These are phyloP conservation scores for Tetrahymena thermophila DNA, from an alignment of 73 alveolate species.

Conservation along the genomic window DNA sequence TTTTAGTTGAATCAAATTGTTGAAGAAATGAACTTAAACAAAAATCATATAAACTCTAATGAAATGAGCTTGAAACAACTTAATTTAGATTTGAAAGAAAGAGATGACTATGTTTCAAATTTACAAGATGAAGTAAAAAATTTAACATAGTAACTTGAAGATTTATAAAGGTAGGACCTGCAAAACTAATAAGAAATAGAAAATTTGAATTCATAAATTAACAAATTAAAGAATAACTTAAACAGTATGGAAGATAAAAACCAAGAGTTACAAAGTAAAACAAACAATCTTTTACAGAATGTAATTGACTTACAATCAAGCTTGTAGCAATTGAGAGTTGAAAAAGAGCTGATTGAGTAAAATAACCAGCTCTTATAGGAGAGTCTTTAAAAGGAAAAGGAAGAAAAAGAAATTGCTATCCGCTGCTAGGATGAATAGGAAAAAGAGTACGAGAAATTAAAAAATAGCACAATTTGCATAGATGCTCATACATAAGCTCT, in stretches of 20 bases:
- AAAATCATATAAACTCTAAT: not conserved
- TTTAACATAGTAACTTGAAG: not conserved
- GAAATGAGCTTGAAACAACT: not conserved
- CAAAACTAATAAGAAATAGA: not conserved
- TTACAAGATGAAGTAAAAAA: not conserved
- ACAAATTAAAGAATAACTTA: not conserved
- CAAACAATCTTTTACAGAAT: not conserved
- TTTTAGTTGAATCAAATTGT: not conserved
- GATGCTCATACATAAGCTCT: not conserved
- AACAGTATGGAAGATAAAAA: not conserved
- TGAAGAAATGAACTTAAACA: not conserved
- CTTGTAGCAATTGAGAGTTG: not conserved
- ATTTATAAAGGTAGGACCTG: not conserved
- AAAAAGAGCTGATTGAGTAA: not conserved
- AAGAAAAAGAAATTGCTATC: not conserved
- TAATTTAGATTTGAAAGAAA: not conserved
- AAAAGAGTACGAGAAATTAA: not conserved
- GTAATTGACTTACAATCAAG: not conserved
- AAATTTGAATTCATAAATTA: not conserved
- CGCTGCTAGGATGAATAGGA: not conserved
- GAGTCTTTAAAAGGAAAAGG: not conserved
- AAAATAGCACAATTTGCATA: not conserved
- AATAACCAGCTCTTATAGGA: not conserved
- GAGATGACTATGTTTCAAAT: not conserved
- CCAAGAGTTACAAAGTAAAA: not conserved